These are phyloP conservation scores for Saccharomycopsis fodiens DNA, from an alignment of 805 yeast genomes.

Conservation along the genomic window DNA sequence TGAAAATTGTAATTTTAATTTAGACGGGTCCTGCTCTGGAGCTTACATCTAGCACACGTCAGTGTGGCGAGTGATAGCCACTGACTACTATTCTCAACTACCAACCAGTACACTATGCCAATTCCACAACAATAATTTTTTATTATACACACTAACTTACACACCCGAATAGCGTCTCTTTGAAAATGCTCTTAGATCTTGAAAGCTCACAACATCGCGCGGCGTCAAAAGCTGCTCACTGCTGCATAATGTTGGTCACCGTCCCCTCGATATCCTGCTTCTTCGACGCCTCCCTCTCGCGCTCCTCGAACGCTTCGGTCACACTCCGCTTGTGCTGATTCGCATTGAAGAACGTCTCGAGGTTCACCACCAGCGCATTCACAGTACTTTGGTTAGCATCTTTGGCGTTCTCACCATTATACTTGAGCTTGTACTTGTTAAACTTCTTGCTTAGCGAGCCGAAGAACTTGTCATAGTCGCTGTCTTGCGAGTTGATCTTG, in stretches of 20 bases:
- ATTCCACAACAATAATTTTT: no score
- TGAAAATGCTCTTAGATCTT: no score
- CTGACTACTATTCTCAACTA: no score
- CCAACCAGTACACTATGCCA: no score
- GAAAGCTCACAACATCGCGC: no score
- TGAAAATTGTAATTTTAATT: no score
- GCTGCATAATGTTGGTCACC: neutral
- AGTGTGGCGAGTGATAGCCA: no score
- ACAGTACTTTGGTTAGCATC: neutral
- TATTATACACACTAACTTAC: no score
- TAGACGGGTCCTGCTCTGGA: no score
- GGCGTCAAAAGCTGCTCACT: no score
- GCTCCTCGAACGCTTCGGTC: neutral
- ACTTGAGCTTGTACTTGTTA: neutral
- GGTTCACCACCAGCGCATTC: neutral
- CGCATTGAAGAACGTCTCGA: neutral
- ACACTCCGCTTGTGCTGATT: neutral
- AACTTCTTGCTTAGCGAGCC: constrained; percentile 1
- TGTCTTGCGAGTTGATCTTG: neutral
- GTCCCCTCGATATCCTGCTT: neutral
- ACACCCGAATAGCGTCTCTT: no score
- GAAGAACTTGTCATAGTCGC: constrained; percentile 1
- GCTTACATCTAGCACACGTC: no score
- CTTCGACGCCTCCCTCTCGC: neutral
- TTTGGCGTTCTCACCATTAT: neutral